A percentile compares a stretch with the other conserved stretches of the same genome.
Conservation (phyloP, 192 early-diverging fungal species). For the Backusella sp. region DNA sequence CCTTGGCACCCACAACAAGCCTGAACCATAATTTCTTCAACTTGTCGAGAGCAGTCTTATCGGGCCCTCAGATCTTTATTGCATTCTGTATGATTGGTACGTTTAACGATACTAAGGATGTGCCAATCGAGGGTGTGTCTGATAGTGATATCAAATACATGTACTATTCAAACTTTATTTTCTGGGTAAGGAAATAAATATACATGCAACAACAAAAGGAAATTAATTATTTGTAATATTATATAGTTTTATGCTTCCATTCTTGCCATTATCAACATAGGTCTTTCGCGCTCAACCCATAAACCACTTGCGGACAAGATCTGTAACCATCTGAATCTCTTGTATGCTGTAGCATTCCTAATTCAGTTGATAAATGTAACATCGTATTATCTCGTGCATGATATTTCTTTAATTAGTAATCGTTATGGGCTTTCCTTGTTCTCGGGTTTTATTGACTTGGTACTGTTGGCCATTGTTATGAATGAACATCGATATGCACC, state of each 20-base stretch:
- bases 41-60: neutral
- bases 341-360: conserved; percentile 1
- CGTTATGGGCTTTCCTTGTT: conserved; percentile 18
- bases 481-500: conserved; percentile 22
- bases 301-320: conserved; percentile 4
- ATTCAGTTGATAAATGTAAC: conserved; percentile 14
- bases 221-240: neutral
- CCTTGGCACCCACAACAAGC: neutral
- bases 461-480: conserved; percentile 11
- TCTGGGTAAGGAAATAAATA: neutral
- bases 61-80: neutral
- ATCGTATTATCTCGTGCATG: conserved; percentile 23
- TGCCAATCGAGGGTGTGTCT: neutral
- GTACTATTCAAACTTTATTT: neutral
- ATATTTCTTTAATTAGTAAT: neutral
- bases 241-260: neutral
- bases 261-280: neutral
- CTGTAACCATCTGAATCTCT: conserved; percentile 16
- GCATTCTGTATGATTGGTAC: neutral
- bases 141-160: neutral
- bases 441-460: neutral
- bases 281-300: neutral
- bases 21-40: neutral
- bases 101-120: neutral
- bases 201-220: neutral